phyloP scores from a whole-genome alignment of 371 early-diverging fungal species.

The Entomophthora muscae region DNA sequence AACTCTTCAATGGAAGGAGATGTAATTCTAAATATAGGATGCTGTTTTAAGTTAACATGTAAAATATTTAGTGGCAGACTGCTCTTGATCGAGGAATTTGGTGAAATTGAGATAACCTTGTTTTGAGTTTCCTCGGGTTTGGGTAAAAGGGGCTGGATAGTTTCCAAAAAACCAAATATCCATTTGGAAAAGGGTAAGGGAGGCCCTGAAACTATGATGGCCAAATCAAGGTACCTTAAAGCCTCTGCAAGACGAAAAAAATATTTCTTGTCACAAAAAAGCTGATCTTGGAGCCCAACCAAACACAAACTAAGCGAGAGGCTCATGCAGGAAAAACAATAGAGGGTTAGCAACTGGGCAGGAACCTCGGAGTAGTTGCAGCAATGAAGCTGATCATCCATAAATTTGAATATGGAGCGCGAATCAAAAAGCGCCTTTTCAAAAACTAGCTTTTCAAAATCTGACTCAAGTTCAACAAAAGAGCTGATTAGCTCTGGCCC shows the following conservation, averaged over 20 bases:
- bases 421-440: no score
- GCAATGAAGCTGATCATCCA: neutral
- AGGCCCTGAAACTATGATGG: slow-evolving; percentile 12
- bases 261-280: neutral
- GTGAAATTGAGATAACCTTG: no score
- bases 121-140: neutral
- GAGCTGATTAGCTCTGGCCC: no score
- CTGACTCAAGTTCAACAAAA: no score
- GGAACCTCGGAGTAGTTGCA: neutral
- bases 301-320: neutral
- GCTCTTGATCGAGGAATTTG: no score
- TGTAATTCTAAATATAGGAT: neutral
- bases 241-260: slow-evolving; percentile 9
- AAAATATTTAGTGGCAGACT: no score
- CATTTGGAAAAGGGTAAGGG: slow-evolving; percentile 12
- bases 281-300: neutral
- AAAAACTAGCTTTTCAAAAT: no score
- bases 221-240: slow-evolving; percentile 14
- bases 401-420: neutral
- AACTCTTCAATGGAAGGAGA: neutral
- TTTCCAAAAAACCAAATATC: slow-evolving; percentile 11
- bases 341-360: neutral
- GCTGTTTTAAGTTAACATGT: neutral
- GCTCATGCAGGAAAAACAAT: neutral
- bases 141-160: neutral